Evolutionary conservation across 1,284 basidiomycete genomes (phyloP), one percentile per base, ranked within the genome.

Genomic region (Ganoderma resinaceum): DNA sequence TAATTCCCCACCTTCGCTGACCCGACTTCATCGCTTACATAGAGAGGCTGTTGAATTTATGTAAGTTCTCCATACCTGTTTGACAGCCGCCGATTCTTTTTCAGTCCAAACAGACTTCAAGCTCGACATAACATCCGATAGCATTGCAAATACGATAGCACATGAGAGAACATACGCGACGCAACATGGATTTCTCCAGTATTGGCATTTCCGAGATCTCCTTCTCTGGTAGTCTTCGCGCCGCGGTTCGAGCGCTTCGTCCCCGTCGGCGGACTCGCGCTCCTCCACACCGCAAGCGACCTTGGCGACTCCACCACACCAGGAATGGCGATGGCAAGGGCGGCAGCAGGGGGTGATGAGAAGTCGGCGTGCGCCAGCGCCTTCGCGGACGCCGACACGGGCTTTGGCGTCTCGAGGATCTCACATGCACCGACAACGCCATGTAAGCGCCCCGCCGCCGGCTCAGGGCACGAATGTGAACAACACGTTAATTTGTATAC

Each of bases 201-300:
- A 95, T 91, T n/a, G n/a, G n/a, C 63, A 87, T 89, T 0, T 91
- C 91, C 64, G 96, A 77, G 55, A 94, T 79, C 77, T 90, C 88
- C 80, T 93, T 95, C 83, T 96, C 96, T 90, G 40, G 90, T 95
- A 29, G 89, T 92, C 73, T 87, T 85, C 66, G 83, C 80, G 61
- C 78, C 70, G 42, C 61, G 73, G 67, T 65, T 66, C 63, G 53
- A 65, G n/a, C 26, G 35, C 70, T 42, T 37, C 43, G 12, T 11
- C 23, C 42, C 23, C 33, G 9, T 69, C 6, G 62, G 66, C 31
- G 67, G 60, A 57, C 67, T 72, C 60, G 70, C 69, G 53, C 61
- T 62, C n/a, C 67, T 29, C 71, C n/a, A 40, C 52, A 26, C 37
- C 29, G 62, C 37, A 16, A 52, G 62, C 35, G 61, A n/a, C n/a